Evolutionary conservation across 2,329 filamentous ascomycete genomes (phyloP).

Genomic region (Verticillium tricorpus): DNA sequence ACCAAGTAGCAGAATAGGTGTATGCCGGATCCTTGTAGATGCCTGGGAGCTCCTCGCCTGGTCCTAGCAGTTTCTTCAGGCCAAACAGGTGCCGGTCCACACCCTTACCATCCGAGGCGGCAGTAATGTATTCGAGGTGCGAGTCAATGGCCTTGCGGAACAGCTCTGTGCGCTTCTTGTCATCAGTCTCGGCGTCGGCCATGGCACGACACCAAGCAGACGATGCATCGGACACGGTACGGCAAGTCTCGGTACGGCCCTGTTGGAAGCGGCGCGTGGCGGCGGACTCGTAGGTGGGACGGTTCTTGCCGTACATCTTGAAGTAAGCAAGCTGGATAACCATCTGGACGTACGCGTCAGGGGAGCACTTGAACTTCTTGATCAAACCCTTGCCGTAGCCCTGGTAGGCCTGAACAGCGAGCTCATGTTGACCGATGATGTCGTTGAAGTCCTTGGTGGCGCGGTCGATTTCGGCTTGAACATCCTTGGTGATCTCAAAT

Average conservation of each 20-base stretch:
- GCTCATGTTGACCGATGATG: conserved; percentile 82
- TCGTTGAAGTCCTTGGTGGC: conserved; percentile 75
- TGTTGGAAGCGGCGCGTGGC: conserved; percentile 93
- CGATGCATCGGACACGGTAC: conserved; percentile 84
- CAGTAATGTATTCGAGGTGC: conserved; percentile 86
- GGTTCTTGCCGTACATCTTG: conserved; percentile 98
- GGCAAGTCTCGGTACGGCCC: conserved; percentile 93
- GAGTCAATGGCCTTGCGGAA: conserved; percentile 78
- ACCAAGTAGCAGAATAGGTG: conserved; percentile 82
- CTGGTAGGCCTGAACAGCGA: conserved; percentile 92
- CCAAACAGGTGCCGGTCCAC: conserved; percentile 97
- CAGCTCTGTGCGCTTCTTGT: conserved; percentile 63
- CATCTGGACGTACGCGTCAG: conserved; percentile 98
- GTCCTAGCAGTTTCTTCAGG: conserved; percentile 80
- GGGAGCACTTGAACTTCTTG: conserved; percentile 99
- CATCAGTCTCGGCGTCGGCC: conserved; percentile 60
- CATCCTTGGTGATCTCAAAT: conserved; percentile 72
- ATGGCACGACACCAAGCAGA: conserved; percentile 88
- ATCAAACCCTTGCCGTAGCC: conserved; percentile 97
- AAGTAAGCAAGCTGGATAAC: conserved; percentile 96
- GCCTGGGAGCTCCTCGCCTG: conserved; percentile 74
- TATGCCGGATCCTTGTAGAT: conserved; percentile 87
- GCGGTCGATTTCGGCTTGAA: conserved; percentile 72
- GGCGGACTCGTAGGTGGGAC: conserved; percentile 96
- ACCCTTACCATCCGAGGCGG: conserved; percentile 86